Evolutionary conservation across 208 protist genomes (phyloP).

Genomic region (Pavlovales sp.): DNA sequence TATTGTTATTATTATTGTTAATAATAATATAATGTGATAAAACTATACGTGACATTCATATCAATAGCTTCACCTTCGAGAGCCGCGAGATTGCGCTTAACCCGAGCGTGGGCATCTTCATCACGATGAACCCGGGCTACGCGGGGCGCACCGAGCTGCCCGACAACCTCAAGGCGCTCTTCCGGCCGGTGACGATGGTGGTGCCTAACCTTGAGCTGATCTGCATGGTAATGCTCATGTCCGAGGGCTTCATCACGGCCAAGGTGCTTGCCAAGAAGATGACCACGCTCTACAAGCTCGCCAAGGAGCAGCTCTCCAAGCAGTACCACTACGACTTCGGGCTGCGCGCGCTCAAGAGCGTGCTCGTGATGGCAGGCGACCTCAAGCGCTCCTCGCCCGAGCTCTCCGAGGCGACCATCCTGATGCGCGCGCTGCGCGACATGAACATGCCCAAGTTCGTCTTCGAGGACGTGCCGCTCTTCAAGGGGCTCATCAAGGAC

Average conservation of each 20-base stretch:
- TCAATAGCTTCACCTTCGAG: slow-evolving; percentile 62
- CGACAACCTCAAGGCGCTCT: slow-evolving; percentile 98
- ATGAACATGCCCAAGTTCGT: slow-evolving; percentile 99
- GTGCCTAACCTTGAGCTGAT: slow-evolving; percentile 95
- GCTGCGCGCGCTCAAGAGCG: slow-evolving; percentile 94
- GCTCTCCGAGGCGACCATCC: slow-evolving; percentile 88
- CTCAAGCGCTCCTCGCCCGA: slow-evolving; percentile 90
- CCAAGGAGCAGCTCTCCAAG: slow-evolving; percentile 93
- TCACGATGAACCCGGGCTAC: slow-evolving; percentile 99
- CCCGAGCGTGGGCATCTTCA: slow-evolving; percentile 91
- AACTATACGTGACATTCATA: background rate
- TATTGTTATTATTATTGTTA: background rate
- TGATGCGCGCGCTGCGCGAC: slow-evolving; percentile 97
- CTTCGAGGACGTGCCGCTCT: slow-evolving; percentile 96
- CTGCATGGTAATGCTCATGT: slow-evolving; percentile 99
- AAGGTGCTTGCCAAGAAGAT: slow-evolving; percentile 95
- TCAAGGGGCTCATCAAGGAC: slow-evolving; percentile 94
- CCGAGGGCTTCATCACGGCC: slow-evolving; percentile 90
- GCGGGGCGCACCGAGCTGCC: slow-evolving; percentile 96
- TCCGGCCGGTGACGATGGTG: slow-evolving; percentile 97
- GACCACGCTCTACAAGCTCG: slow-evolving; percentile 95
- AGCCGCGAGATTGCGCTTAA: slow-evolving; percentile 71
- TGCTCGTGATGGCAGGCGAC: slow-evolving; percentile 96
- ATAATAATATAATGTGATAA: slow-evolving; percentile 20
- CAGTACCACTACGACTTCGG: slow-evolving; percentile 99